phyloP scores from a whole-genome alignment of 1,284 basidiomycete species.

The Microbotryomycetes sp. region DNA sequence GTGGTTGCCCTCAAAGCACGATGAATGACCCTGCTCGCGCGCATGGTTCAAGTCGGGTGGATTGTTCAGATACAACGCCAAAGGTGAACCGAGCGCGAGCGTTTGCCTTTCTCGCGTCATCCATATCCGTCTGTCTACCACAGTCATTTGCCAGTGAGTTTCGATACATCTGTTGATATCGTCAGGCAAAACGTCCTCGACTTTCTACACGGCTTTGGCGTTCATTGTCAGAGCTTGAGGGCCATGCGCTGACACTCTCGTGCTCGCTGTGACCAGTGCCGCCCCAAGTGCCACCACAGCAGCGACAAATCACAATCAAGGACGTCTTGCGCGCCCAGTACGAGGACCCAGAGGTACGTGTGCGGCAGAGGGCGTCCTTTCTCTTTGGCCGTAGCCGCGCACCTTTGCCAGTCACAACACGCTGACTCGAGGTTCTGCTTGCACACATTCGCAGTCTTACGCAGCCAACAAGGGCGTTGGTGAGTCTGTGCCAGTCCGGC shows the following conservation, averaged over 20 bases:
- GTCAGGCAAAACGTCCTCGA: no score
- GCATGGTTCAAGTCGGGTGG: not conserved
- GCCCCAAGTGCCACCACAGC: no score
- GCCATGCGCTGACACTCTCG: no score
- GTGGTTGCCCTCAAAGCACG: not conserved
- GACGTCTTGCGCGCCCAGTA: slow-evolving; percentile 16
- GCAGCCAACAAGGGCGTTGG: not conserved
- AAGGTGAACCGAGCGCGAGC: not conserved
- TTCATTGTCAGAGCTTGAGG: no score
- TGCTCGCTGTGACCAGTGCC: not conserved
- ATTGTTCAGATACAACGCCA: not conserved
- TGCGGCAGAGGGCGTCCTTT: no score
- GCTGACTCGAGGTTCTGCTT: no score
- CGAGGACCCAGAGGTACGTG: slow-evolving; percentile 8
- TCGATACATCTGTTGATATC: no score
- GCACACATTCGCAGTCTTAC: not conserved
- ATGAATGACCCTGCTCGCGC: not conserved
- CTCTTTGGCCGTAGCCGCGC: no score
- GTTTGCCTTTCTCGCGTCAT: not conserved
- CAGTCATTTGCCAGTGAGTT: no score
- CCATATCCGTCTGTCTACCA: not conserved
- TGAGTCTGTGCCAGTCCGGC: not conserved
- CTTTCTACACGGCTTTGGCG: no score
- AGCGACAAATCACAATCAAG: not conserved
- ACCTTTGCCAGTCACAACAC: no score